phyloP scores from a whole-genome alignment of 441 rosid genomes.

The Kokia cookei region DNA sequence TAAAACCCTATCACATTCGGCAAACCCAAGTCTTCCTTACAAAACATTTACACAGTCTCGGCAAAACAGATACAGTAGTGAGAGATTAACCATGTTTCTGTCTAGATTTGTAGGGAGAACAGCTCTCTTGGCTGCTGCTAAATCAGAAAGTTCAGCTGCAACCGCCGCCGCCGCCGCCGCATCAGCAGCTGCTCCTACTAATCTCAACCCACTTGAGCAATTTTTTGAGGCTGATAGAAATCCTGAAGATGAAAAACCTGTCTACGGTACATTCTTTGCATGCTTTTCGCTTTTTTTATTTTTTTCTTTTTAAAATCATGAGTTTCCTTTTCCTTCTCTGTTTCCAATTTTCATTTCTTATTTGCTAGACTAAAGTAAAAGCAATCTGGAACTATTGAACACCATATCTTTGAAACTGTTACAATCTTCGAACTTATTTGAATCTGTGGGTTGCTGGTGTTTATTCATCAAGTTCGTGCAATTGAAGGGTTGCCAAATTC shows the following conservation, averaged over 20 bases:
- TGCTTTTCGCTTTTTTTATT: neutral
- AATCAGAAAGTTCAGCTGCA: constrained; percentile 52
- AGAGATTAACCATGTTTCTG: constrained; percentile 43
- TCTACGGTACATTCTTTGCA: constrained; percentile 45
- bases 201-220: constrained; percentile 65
- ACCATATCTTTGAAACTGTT: neutral
- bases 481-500: neutral
- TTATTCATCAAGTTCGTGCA: neutral
- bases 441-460: neutral
- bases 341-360: neutral
- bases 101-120: constrained; percentile 58
- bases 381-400: neutral
- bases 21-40: neutral
- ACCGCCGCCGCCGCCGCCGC: constrained; percentile 48
- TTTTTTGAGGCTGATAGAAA: constrained; percentile 74
- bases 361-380: neutral
- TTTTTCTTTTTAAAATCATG: neutral
- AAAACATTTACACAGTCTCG: neutral
- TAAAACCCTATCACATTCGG: neutral
- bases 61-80: neutral
- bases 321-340: neutral
- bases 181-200: constrained; percentile 24
- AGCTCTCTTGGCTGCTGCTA: constrained; percentile 46
- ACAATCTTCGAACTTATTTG: neutral
- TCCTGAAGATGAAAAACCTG: constrained; percentile 62